phyloP scores from a whole-genome alignment of 2,329 filamentous ascomycete species.

The Sclerotinia nivalis region DNA sequence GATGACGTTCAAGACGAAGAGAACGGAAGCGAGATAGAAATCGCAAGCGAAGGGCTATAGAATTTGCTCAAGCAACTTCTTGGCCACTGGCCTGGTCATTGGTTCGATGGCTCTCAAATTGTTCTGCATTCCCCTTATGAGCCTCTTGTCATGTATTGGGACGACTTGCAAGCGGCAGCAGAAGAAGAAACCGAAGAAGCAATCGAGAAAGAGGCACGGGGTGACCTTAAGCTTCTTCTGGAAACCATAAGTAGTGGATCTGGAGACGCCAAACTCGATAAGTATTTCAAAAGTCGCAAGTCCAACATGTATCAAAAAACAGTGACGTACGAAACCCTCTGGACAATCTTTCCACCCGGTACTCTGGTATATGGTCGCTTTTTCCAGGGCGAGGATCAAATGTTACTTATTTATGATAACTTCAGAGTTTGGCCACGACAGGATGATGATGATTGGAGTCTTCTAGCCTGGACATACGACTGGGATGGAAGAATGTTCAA shows the following conservation, averaged over 20 bases:
- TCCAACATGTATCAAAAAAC: background rate
- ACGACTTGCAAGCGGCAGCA: background rate
- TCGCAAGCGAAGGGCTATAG: background rate
- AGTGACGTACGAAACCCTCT: background rate
- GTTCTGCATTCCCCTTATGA: background rate
- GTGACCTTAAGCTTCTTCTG: background rate
- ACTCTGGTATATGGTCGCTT: background rate
- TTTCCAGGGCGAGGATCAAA: background rate
- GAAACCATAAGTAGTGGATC: background rate
- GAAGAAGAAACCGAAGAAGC: background rate
- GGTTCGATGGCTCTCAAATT: background rate
- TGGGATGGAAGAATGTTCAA: background rate
- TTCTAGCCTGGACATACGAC: background rate
- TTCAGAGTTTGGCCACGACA: background rate
- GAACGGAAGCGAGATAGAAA: background rate
- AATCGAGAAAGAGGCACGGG: background rate
- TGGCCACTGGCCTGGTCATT: background rate
- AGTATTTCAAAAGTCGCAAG: background rate
- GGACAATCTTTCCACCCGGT: slow-evolving; percentile 16
- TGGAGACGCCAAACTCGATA: background rate
- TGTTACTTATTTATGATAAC: background rate
- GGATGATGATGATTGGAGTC: background rate
- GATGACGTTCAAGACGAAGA: background rate
- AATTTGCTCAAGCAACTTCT: background rate
- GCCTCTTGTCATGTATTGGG: slow-evolving; percentile 1